Base-by-base conservation (phyloP, 2,329 filamentous ascomycete species). In the Aspergillus eucalypticola region DNA sequence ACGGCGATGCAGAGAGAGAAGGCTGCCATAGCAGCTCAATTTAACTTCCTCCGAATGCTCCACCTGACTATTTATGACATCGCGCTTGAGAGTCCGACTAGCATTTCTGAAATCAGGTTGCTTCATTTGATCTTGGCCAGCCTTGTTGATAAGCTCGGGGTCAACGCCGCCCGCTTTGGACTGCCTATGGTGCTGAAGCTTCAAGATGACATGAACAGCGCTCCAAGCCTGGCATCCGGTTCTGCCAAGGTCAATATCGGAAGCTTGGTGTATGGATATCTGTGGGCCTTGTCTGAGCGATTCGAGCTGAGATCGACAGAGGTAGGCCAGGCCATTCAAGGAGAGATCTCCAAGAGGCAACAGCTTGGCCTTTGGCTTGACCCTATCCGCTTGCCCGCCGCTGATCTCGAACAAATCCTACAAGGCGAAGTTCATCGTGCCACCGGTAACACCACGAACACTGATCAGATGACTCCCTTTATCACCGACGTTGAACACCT, bases 31-130 rank as follows among this genome's bases (percentile, higher is more conserved):
- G 79, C 81, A 3, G 84, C 69, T 42, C 71, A 84, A 44, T 87
- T 86, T n/a, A 88, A 86, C 42, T 97, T 96, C 72, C 77, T 97
- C 52, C 86, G 91, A 56, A 81, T 96, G 3, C 81, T 98, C 3
- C 93, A 97, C 76, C 82, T 97, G 48, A 88, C 90, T 53, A 84
- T 95, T n/a, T 97, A 96, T 74, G 94, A 98, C 73, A 91, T 90
- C 66, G 90, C 91, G 7, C 78, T 94, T 21, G 89, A 95, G 67
- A 87, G 82, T 65, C 82, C 90, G 21, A 84, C 88, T 25, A 88
- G 84, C 48, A 90, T 95, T 63, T 82, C 86, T 0, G 92, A 96
- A 67, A 84, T 96, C 29, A 78, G 91, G 27, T 78, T 96, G 13
- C 80, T 96, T 8, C 92, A 96, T 70, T 81, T 92, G 3, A 82